Conservation (phyloP, 176 grass and related monocot genomes). For the Coix lacrymajobi region DNA sequence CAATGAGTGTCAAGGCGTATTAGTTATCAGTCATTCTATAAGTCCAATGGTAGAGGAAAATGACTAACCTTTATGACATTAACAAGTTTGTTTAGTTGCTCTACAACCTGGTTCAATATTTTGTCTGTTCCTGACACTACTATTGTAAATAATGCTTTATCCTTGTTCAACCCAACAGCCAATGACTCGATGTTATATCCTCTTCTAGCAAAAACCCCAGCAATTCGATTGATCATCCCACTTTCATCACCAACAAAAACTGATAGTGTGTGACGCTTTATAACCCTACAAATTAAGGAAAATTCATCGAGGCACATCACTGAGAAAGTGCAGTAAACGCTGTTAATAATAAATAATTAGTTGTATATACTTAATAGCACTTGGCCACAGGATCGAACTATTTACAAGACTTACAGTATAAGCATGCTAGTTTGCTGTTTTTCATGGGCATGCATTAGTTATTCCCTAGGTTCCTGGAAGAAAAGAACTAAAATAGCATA, state of each 20-base stretch:
- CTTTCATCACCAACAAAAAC: conserved; percentile 85
- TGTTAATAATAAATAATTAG: background rate
- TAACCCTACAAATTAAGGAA: conserved; percentile 4
- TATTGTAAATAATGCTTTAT: conserved; percentile 71
- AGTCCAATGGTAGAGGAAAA: background rate
- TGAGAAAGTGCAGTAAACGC: background rate
- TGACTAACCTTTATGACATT: conserved; percentile 73
- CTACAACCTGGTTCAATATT: conserved; percentile 54
- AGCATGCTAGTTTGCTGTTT: background rate
- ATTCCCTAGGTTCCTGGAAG: background rate
- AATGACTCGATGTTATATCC: conserved; percentile 78
- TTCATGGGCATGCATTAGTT: background rate
- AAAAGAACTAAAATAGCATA: background rate
- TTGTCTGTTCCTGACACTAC: conserved; percentile 77
- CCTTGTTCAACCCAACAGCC: conserved; percentile 75
- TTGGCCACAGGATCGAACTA: background rate
- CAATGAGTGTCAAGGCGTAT: background rate
- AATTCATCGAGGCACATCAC: background rate
- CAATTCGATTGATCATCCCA: conserved; percentile 84
- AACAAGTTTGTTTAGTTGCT: conserved; percentile 74
- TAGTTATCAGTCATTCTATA: background rate
- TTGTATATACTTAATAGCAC: background rate
- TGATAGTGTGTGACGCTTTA: conserved; percentile 63
- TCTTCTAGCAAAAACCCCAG: conserved; percentile 77
- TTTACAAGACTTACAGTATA: background rate